A percentile compares a stretch with the other conserved stretches of the same genome.
Conservation (phyloP, 1,284 basidiomycete genomes). For the Fomitopsis schrenkii region DNA sequence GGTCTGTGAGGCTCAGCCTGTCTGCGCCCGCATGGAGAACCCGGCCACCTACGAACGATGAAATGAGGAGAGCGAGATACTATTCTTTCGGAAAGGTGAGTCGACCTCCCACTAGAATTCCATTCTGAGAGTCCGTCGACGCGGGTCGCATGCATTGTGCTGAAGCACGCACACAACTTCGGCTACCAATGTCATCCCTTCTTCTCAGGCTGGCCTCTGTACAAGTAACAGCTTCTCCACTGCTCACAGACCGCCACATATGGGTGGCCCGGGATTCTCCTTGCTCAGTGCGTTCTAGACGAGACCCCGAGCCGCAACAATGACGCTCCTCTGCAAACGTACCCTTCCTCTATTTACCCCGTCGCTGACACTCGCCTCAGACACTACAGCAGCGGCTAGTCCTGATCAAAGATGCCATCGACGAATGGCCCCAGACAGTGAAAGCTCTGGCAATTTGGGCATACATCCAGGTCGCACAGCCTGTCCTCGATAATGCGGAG, state of each 20-base stretch:
- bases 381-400: slow-evolving; percentile 1
- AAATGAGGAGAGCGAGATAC: slow-evolving; percentile 25
- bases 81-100: not conserved
- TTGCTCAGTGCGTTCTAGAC: too few relatives aligned
- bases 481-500: slow-evolving; percentile 62
- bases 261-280: too few relatives aligned
- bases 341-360: not conserved
- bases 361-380: slow-evolving; percentile 31
- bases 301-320: too few relatives aligned
- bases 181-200: slow-evolving; percentile 15
- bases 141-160: not conserved
- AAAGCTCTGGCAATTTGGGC: slow-evolving; percentile 36
- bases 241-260: too few relatives aligned
- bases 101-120: not conserved
- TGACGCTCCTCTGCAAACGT: not conserved
- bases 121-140: too few relatives aligned
- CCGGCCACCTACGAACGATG: slow-evolving; percentile 27
- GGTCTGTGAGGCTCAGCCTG: slow-evolving; percentile 19
- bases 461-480: slow-evolving; percentile 54
- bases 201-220: too few relatives aligned
- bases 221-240: too few relatives aligned
- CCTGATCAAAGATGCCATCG: slow-evolving; percentile 2
- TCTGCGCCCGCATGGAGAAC: slow-evolving; percentile 12
- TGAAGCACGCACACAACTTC: slow-evolving; percentile 26
- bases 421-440: slow-evolving; percentile 39